Percentiles rank a stretch among this genome's conserved stretches.
Conservation (phyloP, 768 basidiomycete genomes). For the Suillus discolor region DNA sequence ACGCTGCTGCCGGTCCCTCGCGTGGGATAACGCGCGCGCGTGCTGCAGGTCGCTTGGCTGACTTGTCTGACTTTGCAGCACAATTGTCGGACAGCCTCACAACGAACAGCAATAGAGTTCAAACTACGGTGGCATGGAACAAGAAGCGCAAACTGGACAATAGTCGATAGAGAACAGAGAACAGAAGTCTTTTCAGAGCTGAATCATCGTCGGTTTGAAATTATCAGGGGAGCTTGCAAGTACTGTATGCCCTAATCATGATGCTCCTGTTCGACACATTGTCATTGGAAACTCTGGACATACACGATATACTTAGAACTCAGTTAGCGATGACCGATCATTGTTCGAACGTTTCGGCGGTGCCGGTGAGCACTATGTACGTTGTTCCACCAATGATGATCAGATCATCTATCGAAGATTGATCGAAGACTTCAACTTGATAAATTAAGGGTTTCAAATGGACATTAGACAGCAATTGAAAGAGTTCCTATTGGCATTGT, state of each 20-base stretch:
- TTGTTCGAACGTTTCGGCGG: not conserved
- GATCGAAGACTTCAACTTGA: not conserved
- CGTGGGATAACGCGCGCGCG: too few relatives aligned
- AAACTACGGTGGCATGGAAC: not conserved
- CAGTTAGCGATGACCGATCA: not conserved
- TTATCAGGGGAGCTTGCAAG: not conserved
- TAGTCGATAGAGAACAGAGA: slow-evolving; percentile 9
- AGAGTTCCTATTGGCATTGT: not conserved
- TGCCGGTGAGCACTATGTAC: not conserved
- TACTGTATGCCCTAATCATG: not conserved
- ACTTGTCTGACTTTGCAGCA: not conserved
- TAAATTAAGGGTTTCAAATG: not conserved
- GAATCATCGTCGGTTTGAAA: not conserved
- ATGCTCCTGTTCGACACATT: not conserved
- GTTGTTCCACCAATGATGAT: not conserved
- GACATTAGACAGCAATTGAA: not conserved
- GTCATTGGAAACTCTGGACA: not conserved
- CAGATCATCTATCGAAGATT: not conserved
- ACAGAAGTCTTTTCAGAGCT: not conserved
- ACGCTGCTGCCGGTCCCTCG: not conserved
- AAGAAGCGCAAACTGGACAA: slow-evolving; percentile 28
- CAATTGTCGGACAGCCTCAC: not conserved
- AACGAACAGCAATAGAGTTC: not conserved
- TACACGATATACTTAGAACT: not conserved
- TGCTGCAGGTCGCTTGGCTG: not conserved